Evolutionary conservation across 2,329 filamentous ascomycete species (phyloP).

Genomic region (Talaromyces piceae): DNA sequence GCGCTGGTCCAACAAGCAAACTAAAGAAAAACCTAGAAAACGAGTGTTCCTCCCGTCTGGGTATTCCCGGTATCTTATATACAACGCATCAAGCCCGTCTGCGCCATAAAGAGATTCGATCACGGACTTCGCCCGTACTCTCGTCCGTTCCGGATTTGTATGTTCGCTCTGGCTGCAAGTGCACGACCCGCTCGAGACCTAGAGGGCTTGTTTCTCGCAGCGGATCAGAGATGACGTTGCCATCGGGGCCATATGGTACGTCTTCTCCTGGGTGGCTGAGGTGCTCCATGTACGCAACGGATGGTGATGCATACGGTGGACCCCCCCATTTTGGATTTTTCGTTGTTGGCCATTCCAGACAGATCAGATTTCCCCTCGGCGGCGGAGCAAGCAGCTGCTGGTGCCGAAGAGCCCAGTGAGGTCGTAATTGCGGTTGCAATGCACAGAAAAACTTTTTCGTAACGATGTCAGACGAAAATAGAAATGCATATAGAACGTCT

Average conservation of each 20-base stretch:
- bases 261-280: conserved; percentile 62
- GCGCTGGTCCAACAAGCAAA: conserved; percentile 54
- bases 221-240: conserved; percentile 43
- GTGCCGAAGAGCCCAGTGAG: conserved; percentile 51
- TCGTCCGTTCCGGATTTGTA: conserved; percentile 47
- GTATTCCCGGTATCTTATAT: neutral
- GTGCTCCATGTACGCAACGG: conserved; percentile 64
- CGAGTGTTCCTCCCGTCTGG: too few species aligned
- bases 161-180: conserved; percentile 51
- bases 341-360: conserved; percentile 70
- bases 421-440: conserved; percentile 47
- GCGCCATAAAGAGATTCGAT: conserved; percentile 39
- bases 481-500: neutral
- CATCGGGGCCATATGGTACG: conserved; percentile 53
- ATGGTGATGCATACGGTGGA: conserved; percentile 64
- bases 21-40: too few species aligned
- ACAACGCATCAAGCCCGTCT: conserved; percentile 16
- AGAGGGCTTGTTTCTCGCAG: conserved; percentile 35
- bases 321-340: conserved; percentile 60
- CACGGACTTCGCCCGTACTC: conserved; percentile 30
- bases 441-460: conserved; percentile 59
- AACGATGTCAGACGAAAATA: conserved; percentile 3
- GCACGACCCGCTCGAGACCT: conserved; percentile 41
- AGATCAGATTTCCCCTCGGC: conserved; percentile 46
- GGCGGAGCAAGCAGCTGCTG: conserved; percentile 45